A percentile compares a stretch with the other conserved stretches of the same genome.
phyloP scores from a whole-genome alignment of 257 asterid genomes.

The Solanum phureja region DNA sequence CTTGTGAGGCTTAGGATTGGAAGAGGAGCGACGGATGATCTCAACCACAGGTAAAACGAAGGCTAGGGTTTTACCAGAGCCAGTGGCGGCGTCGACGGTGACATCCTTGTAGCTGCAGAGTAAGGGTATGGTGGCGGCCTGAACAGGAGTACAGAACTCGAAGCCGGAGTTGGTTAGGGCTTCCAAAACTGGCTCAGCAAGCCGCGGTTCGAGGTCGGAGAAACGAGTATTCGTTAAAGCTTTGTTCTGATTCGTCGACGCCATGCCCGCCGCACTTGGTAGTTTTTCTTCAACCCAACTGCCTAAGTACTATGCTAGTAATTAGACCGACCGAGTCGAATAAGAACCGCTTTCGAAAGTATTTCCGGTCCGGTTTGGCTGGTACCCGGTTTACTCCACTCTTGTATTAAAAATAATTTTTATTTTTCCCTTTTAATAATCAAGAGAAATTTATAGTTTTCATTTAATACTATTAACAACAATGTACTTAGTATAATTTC shows the following conservation, averaged over 20 bases:
- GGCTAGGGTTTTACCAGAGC: conserved; percentile 92
- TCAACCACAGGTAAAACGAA: conserved; percentile 79
- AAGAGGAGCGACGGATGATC: conserved; percentile 66
- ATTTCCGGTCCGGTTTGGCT: background rate
- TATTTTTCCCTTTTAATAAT: no score
- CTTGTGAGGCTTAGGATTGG: conserved; percentile 65
- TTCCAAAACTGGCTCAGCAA: conserved; percentile 59
- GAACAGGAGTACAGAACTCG: conserved; percentile 90
- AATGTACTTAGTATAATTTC: no score
- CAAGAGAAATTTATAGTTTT: no score
- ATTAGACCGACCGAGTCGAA: background rate
- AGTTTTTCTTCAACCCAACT: background rate
- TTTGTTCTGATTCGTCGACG: conserved; percentile 38
- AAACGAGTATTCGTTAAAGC: conserved; percentile 67
- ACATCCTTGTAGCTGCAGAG: conserved; percentile 82
- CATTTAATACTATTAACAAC: no score
- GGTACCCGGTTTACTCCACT: background rate
- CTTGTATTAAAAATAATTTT: background rate
- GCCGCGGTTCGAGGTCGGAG: conserved; percentile 70
- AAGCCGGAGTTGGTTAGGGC: conserved; percentile 52
- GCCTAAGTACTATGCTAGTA: background rate
- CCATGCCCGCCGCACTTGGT: background rate
- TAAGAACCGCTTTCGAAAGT: background rate
- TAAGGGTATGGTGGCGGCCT: conserved; percentile 83
- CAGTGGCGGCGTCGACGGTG: conserved; percentile 92